Base-by-base conservation (phyloP, 495 filamentous ascomycete species). In the Xylaria nigripes region DNA sequence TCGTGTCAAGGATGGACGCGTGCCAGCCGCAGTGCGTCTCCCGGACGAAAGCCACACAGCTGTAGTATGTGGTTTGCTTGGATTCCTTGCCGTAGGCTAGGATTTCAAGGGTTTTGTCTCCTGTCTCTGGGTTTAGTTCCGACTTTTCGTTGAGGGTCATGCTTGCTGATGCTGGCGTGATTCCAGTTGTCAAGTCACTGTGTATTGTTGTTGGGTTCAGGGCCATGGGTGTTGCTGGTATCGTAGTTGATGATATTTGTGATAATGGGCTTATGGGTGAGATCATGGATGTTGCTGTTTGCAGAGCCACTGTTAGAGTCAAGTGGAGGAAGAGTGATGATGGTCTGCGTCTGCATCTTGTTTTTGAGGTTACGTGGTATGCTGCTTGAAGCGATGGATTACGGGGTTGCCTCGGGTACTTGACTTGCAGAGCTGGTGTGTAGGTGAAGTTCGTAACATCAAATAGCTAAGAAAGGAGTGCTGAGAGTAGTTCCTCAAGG, bases 21-120 rank as follows among this genome's bases (percentile, higher is more conserved):
- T 75, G 72, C 66, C 65, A 70, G 1, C 75, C 73, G 56, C 75
- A 77, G 47, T 71, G 67, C 29, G 65, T 61, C 24, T 68, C 57
- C 16, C 56, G 45, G 24, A 54, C 58, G 16, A 62, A 61, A 19
- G 67, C 67, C 25, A 68, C 61, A 51, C 74, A 76, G 30, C 61
- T 69, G 54, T 62, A 75, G 50, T 69, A 75, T 3, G 73, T 75
- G 23, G 71, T 76, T 58, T 70, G 66, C 23, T 58, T 53, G 54
- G 60, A 72, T 22, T 66, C 64, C 24, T 16, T 38, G 0, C 56
- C 58, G 25, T 36, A 19, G 6, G 15, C 3, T 6, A 15, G 3
- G 16, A 43, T 29, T 15, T 27, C 27, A 30, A 10, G 32, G 32
- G 34, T 3, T 38, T 15, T 4, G 8, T 59, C 47, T 8, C 23